Evolutionary conservation across 2,329 filamentous ascomycete species (phyloP).

Genomic region (Tolypocladium album): DNA sequence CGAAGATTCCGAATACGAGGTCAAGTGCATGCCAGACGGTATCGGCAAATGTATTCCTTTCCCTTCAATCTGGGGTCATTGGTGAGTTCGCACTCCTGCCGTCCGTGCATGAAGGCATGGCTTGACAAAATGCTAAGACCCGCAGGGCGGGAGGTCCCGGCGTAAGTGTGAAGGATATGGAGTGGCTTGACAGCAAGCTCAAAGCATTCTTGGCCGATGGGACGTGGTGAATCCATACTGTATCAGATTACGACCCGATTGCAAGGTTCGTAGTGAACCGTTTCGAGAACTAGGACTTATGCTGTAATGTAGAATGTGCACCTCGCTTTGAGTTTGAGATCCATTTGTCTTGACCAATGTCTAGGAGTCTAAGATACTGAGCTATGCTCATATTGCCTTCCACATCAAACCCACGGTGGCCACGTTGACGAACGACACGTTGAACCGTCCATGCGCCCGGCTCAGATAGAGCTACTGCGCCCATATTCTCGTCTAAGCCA

Average conservation of each 20-base stretch:
- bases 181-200: slow-evolving; percentile 59
- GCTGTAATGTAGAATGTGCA: background rate
- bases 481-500: background rate
- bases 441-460: background rate
- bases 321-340: background rate
- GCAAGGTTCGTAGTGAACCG: background rate
- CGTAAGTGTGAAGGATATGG: slow-evolving; percentile 57
- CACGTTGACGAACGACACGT: background rate
- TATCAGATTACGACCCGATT: background rate
- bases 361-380: background rate
- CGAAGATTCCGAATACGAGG: slow-evolving; percentile 68
- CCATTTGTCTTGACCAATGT: background rate
- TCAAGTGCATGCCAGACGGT: slow-evolving; percentile 32
- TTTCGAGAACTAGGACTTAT: background rate
- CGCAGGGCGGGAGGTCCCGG: slow-evolving; percentile 56
- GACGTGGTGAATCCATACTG: background rate
- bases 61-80: slow-evolving; percentile 31
- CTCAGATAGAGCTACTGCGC: background rate
- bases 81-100: background rate
- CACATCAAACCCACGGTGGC: background rate
- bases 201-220: slow-evolving; percentile 28
- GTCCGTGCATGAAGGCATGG: background rate
- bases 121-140: background rate
- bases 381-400: background rate
- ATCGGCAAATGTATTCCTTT: slow-evolving; percentile 24